Evolutionary conservation across 768 basidiomycete species (phyloP), one percentile per base, ranked within the genome.

Genomic region (Chlorophyllum brunneum): DNA sequence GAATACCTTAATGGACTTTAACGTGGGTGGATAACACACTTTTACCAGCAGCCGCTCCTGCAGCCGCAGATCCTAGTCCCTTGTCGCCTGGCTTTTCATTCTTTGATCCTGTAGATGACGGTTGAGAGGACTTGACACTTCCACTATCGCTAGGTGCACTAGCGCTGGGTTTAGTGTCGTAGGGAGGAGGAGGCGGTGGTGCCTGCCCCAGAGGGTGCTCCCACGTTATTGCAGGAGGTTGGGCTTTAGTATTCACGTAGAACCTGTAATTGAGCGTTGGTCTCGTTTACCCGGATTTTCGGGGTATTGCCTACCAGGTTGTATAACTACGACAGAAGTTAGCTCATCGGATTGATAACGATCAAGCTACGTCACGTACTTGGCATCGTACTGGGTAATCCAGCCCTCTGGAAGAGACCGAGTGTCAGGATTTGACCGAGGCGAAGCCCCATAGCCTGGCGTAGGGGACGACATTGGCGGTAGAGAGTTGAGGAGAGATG

Each of bases 201-300:
- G 71, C 65, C 2, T 70, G 67, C 66, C 82, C 84, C n/a, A 77
- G 65, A 0, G 88, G 88, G 58, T 89, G 88, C 0, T 69, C 72
- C 88, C 88, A 91, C 11, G 75, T 78, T 31, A 85, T 80, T 16
- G 77, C 74, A 0, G 86, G 83, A 3, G 88, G 87, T 15, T 73
- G 67, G 39, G 78, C 75, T 22, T 60, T 65, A 0, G 85, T 86
- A 59, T 90, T 81, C 39, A 91, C 85, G 57, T 91, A 91, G 72
- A 80, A 91, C 88, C 88, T 90, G 55, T 23, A 30, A 37, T 23
- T 24, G 4, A n/a, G 3, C 13, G 7, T 37, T 38, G 22, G 24
- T n/a, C 26, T 6, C 8, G 9, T n/a, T 29, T 33, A 20, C 31
- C 10, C 31, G 8, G 29, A 13, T n/a, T 0, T 30, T 44, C 8